Evolutionary conservation across 345 rosid species (phyloP).

Genomic region (Eucalyptus regnans): DNA sequence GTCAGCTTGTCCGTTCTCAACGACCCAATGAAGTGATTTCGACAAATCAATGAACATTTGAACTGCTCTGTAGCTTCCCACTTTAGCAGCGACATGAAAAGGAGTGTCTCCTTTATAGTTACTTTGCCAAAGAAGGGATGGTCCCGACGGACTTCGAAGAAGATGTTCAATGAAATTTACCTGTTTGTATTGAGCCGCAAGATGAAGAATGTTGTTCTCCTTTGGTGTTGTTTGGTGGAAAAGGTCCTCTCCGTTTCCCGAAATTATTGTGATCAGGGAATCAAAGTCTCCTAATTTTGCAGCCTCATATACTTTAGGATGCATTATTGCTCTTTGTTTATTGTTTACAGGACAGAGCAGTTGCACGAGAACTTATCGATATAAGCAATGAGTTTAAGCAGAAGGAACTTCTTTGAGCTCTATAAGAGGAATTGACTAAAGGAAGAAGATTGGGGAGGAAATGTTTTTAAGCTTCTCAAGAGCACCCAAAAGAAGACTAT

Average conservation of each 20-base stretch:
- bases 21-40: neutral
- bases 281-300: neutral
- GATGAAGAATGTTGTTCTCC: neutral
- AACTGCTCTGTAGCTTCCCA: rapidly evolving
- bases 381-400: neutral
- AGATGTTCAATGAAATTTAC: neutral
- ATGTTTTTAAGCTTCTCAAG: too few species aligned
- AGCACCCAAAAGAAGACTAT: too few species aligned
- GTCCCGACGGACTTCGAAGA: neutral
- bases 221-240: neutral
- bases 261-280: neutral
- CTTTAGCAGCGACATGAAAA: neutral
- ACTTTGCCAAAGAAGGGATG: neutral
- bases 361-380: too few species aligned
- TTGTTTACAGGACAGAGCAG: neutral
- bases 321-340: neutral
- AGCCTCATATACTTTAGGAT: neutral
- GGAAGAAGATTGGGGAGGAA: too few species aligned
- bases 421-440: too few species aligned
- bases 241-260: neutral
- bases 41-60: neutral
- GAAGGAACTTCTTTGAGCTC: too few species aligned
- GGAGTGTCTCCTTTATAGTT: neutral
- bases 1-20: neutral
- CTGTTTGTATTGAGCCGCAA: neutral